Conservation (phyloP, 371 early-diverging fungal genomes). For the Mortierella sp. region DNA sequence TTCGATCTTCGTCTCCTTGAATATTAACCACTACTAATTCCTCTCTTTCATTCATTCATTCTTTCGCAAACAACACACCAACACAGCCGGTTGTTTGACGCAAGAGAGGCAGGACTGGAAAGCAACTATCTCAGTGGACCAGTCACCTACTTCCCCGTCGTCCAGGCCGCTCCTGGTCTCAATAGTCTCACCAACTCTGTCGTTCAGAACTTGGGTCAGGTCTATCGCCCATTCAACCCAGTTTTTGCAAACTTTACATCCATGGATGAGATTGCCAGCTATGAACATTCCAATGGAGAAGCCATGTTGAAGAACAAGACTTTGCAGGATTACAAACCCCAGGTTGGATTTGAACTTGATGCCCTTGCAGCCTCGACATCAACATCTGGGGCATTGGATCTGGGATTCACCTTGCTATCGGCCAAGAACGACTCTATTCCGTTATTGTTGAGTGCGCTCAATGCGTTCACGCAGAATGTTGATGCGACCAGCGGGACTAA, state of each 20-base stretch:
- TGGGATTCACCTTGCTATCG: constrained; percentile 41
- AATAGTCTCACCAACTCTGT: constrained; percentile 38
- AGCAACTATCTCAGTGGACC: constrained; percentile 18
- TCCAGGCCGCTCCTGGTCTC: constrained; percentile 38
- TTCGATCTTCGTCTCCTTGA: neutral
- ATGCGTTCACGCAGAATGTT: constrained; percentile 38
- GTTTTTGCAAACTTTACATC: constrained; percentile 43
- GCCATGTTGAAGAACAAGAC: constrained; percentile 51
- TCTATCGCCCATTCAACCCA: constrained; percentile 35
- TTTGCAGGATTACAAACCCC: constrained; percentile 38
- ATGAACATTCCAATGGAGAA: constrained; percentile 48
- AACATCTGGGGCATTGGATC: constrained; percentile 33
- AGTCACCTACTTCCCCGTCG: constrained; percentile 39
- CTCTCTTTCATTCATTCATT: neutral
- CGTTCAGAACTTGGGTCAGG: constrained; percentile 8
- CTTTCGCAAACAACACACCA: neutral
- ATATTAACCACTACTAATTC: neutral
- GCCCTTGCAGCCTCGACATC: constrained; percentile 26
- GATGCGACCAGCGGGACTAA: constrained; percentile 41
- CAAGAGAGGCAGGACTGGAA: constrained; percentile 32
- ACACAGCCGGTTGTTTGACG: constrained; percentile 30
- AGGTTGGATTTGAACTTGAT: constrained; percentile 55
- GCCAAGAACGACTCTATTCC: constrained; percentile 48
- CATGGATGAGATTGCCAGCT: constrained; percentile 46
- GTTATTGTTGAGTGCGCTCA: constrained; percentile 40